A percentile compares a stretch with the other conserved stretches of the same genome.
These are phyloP conservation scores for Fusarium brachygibbosum DNA, from an alignment of 2,329 filamentous ascomycete genomes.

Conservation along the genomic window DNA sequence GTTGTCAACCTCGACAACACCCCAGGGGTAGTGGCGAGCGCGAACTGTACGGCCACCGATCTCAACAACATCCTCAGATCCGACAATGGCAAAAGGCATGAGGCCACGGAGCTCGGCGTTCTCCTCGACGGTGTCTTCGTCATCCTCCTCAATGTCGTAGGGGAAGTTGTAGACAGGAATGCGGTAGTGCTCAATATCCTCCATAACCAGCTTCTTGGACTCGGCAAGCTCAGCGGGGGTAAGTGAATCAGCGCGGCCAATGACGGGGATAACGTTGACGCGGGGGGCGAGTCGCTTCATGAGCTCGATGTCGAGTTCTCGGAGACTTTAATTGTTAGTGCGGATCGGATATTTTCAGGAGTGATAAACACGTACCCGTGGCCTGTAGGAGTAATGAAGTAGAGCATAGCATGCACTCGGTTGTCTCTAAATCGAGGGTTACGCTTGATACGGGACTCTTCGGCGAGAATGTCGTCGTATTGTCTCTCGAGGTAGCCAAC, in stretches of 20 bases:
- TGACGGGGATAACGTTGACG: conserved; percentile 98
- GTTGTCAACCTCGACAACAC: conserved; percentile 98
- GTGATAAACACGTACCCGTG: conserved; percentile 75
- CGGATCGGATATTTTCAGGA: neutral
- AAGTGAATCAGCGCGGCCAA: conserved; percentile 97
- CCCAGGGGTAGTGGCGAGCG: conserved; percentile 98
- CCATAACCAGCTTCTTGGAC: conserved; percentile 99
- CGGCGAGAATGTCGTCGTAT: conserved; percentile 98
- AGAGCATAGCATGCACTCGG: conserved; percentile 96
- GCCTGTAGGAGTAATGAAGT: conserved; percentile 99
- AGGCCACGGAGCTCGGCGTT: conserved; percentile 96
- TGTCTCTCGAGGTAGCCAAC: conserved; percentile 98
- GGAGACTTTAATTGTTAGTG: conserved; percentile 73
- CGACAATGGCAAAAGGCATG: conserved; percentile 99
- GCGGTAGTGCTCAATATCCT: conserved; percentile 99
- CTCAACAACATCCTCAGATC: conserved; percentile 94
- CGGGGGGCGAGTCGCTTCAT: conserved; percentile 99
- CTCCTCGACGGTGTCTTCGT: conserved; percentile 99
- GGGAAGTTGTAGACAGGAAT: conserved; percentile 99
- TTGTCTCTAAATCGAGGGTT: conserved; percentile 99
- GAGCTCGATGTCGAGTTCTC: conserved; percentile 98
- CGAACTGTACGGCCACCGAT: conserved; percentile 92
- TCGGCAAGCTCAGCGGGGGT: conserved; percentile 97
- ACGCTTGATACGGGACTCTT: conserved; percentile 99
- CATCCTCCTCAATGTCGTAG: conserved; percentile 99